phyloP scores from a whole-genome alignment of 192 early-diverging fungal genomes.

The Podila verticillata region DNA sequence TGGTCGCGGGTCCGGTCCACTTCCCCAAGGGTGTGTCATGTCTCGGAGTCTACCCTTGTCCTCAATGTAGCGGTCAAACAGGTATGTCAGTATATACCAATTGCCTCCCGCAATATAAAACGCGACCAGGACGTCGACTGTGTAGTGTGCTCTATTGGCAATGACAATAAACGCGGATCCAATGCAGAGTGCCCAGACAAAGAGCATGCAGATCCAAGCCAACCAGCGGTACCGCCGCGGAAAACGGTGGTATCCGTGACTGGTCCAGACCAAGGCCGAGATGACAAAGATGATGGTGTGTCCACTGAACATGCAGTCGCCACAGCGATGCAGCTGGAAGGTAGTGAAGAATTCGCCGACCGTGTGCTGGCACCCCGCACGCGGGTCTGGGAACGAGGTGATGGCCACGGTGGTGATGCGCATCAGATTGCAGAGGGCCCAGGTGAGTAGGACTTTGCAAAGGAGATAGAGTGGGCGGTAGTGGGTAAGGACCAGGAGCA shows the following conservation, averaged over 20 bases:
- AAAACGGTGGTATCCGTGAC: constrained; percentile 57
- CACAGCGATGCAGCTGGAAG: constrained; percentile 68
- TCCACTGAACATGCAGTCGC: constrained; percentile 73
- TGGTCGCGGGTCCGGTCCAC: constrained; percentile 26
- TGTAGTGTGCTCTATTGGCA: constrained; percentile 73
- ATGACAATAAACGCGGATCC: constrained; percentile 68
- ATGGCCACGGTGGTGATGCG: constrained; percentile 72
- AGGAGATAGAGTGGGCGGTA: constrained; percentile 65
- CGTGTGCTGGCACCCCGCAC: constrained; percentile 64
- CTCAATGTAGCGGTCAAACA: constrained; percentile 28
- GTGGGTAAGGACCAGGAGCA: constrained; percentile 60
- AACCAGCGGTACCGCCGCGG: constrained; percentile 37
- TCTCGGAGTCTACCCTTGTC: constrained; percentile 27
- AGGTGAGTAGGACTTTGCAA: constrained; percentile 61
- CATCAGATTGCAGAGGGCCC: constrained; percentile 64
- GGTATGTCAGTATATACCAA: constrained; percentile 52
- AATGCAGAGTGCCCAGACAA: constrained; percentile 60
- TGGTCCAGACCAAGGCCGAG: constrained; percentile 67
- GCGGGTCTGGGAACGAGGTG: constrained; percentile 72
- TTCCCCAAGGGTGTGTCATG: constrained; percentile 39
- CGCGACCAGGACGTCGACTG: constrained; percentile 68
- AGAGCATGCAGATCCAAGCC: constrained; percentile 48
- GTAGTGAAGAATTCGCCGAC: constrained; percentile 65
- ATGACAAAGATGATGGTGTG: constrained; percentile 73
- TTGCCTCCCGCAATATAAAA: constrained; percentile 64